Base-by-base conservation (phyloP, 108 stramenopile genomes). In the Mediolabrus comicus region DNA sequence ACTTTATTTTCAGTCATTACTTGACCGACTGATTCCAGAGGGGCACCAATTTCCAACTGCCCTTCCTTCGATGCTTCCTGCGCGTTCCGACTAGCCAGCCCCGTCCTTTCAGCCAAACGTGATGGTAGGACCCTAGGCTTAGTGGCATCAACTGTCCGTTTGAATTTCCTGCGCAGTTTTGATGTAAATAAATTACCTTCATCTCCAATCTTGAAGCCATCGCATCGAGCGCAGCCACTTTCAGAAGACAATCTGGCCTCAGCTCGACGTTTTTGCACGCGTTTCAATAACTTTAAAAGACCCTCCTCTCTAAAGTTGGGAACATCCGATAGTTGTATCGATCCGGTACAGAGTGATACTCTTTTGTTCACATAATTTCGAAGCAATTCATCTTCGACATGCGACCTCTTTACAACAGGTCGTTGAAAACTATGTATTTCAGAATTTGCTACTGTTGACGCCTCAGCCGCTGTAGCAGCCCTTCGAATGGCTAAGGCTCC, bases 201-300 rank as follows among this genome's bases (percentile, higher is more conserved):
- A n/a, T 73, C 68, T 46, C 84, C 83, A 31, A 61, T 70, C 24
- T 56, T 63, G 34, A 83, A 62, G 13, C 79, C 83, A 67, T 90
- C 88, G 59, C 92, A 90, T 8, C 92, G 88, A 49, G 86, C 89
- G 62, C 89, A 89, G 3, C 87, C 86, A 72, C 79, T 86, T 41
- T 83, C 77, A 25, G 86, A 85, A 17, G 78, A 74, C 43, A 71
- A 80, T 12, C 65, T 54, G 5, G 72, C 67, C 8, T 94, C 90
- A 59, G 89, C 69, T 22, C 92, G 87, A 24, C 87, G 85, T 46
- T 67, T 84, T 59, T 89, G 92, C 2, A 88, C 86, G 14, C 71
- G 55, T 35, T 89, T 91, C 2, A 91, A 64, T 14, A 94, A 46
- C 25, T 83, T 60, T 25, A 91, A 62, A 11, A 94, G 60, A 17